Evolutionary conservation across 169 alveolate genomes (phyloP), one percentile per base, ranked within the genome.

Genomic region (Cardiosporidium cionae): DNA sequence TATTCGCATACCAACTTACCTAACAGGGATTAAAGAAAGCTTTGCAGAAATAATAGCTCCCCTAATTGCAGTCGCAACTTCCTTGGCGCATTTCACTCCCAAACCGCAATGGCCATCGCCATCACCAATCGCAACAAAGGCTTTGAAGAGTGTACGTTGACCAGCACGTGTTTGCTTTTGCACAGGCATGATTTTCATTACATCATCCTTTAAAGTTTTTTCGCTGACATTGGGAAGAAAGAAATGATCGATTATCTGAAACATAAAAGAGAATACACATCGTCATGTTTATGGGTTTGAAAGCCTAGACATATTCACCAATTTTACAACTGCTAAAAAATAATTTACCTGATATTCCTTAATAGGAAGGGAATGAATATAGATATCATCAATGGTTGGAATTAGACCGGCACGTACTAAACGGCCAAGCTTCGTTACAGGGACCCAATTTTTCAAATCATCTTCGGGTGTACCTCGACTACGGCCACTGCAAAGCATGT

Each of bases 161-260:
- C 99, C 99, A 52, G 99, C 99, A 76, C 96, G 91, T 32, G 99
- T 96, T 90, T 97, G 99, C 91, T 98, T 98, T 93, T 98, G 99
- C 76, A 98, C 99, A 65, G 99, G 98, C 93, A 93, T 96, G 83
- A 98, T 96, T 88, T 96, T 94, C 91, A 98, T 96, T 74, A 97
- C 98, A 73, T 98, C 99, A 80, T 98, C 99, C 83, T 94, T 93
- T 76, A 98, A 89, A n/a, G 84, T 78, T 34, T 66, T 67, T n/a
- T 74, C 66, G 32, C 79, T 37, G 72, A 81, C 86, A 65, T 94
- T 94, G 58, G 93, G 91, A 72, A 80, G 89, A 86, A 91, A 92
- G 93, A 95, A 95, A 86, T 92, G 92, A 80, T 95, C 98, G 66
- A 85, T 81, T 85, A 85, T 81, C 85, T 79, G 81, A 7, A 7